Evolutionary conservation across 1,284 basidiomycete species (phyloP).

Genomic region (Ustilago tritici): DNA sequence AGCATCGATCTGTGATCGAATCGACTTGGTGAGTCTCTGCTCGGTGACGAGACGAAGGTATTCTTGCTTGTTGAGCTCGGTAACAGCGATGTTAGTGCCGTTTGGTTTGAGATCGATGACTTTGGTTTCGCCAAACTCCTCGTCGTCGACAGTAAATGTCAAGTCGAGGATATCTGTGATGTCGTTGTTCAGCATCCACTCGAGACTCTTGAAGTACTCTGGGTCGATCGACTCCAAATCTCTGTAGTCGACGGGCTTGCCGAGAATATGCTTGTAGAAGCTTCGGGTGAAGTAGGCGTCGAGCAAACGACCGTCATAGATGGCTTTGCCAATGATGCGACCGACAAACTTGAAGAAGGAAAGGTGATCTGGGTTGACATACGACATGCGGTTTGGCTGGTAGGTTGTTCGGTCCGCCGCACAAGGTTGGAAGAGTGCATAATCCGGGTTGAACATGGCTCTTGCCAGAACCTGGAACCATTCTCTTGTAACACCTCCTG

Average conservation of each 20-base stretch:
- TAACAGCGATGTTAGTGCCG: slow-evolving; percentile 62
- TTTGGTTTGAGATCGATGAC: slow-evolving; percentile 65
- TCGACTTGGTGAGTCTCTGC: slow-evolving; percentile 92
- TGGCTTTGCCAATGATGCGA: slow-evolving; percentile 92
- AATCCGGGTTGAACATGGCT: slow-evolving; percentile 99
- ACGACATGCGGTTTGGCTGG: slow-evolving; percentile 93
- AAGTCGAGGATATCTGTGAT: slow-evolving; percentile 80
- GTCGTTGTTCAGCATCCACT: slow-evolving; percentile 71
- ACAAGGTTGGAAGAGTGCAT: slow-evolving; percentile 94
- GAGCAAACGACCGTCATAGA: slow-evolving; percentile 92
- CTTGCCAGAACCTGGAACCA: slow-evolving; percentile 98
- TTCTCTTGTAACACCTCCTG: slow-evolving; percentile 96
- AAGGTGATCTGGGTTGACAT: slow-evolving; percentile 87
- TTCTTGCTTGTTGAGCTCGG: slow-evolving; percentile 92
- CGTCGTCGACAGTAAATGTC: slow-evolving; percentile 89
- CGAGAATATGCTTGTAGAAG: slow-evolving; percentile 69
- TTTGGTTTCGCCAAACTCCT: slow-evolving; percentile 74
- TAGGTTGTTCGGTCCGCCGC: slow-evolving; percentile 89
- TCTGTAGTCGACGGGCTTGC: slow-evolving; percentile 65
- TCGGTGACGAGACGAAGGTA: slow-evolving; percentile 92
- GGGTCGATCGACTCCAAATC: slow-evolving; percentile 68
- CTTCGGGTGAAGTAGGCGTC: slow-evolving; percentile 92
- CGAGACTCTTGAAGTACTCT: slow-evolving; percentile 85
- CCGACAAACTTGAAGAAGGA: slow-evolving; percentile 99
- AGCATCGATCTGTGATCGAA: slow-evolving; percentile 76